A percentile compares a stretch with the other conserved stretches of the same genome.
Conservation (phyloP, 2,329 filamentous ascomycete genomes). For the Capronia americana region DNA sequence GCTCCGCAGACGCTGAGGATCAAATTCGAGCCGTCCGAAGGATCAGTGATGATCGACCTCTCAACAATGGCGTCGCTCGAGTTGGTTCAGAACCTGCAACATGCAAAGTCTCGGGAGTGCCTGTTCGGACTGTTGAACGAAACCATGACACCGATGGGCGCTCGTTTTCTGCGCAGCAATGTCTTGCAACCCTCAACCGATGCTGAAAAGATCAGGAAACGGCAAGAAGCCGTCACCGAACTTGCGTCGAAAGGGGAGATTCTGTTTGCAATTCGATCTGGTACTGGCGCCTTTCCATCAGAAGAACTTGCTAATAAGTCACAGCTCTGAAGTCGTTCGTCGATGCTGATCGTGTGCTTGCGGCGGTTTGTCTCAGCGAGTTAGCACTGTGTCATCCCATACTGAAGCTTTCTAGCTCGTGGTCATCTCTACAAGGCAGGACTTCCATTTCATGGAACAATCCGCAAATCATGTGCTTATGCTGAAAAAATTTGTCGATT, state of each 20-base stretch:
- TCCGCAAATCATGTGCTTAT: constrained; percentile 85
- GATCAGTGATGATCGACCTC: constrained; percentile 94
- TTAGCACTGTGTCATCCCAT: neutral
- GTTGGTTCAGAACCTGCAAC: constrained; percentile 84
- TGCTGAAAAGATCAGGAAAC: constrained; percentile 67
- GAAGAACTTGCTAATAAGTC: constrained; percentile 26
- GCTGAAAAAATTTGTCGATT: constrained; percentile 79
- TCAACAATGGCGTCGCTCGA: constrained; percentile 87
- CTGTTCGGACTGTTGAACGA: constrained; percentile 85
- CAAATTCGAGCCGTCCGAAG: constrained; percentile 84
- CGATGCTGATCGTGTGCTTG: constrained; percentile 81
- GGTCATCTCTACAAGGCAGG: constrained; percentile 70
- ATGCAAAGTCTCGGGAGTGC: constrained; percentile 77
- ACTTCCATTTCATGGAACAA: constrained; percentile 74
- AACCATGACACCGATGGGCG: constrained; percentile 87
- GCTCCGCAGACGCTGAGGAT: constrained; percentile 81
- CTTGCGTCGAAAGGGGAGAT: constrained; percentile 81
- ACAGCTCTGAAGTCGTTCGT: constrained; percentile 74
- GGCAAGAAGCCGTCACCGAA: constrained; percentile 85
- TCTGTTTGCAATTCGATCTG: constrained; percentile 76
- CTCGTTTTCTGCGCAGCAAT: constrained; percentile 79
- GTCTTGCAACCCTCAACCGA: constrained; percentile 88
- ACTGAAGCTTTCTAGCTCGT: constrained; percentile 66
- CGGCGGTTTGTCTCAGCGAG: constrained; percentile 61
- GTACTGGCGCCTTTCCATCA: constrained; percentile 50